Conservation (phyloP, 768 basidiomycete genomes). For the Rhizopogon roseolus region DNA sequence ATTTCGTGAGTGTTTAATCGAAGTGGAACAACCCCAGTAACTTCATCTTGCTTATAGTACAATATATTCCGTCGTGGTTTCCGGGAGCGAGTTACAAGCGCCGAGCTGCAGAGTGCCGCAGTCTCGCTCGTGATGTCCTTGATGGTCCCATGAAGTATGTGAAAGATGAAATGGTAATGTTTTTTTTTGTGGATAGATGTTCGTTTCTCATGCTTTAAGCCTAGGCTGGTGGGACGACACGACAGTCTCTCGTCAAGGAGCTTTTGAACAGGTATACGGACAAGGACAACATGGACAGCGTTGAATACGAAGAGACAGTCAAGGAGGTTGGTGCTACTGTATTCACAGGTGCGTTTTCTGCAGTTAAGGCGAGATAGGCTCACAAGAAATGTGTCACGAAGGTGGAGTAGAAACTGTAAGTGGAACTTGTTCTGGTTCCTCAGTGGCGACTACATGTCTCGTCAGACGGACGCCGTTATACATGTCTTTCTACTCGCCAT, state of each 20-base stretch:
- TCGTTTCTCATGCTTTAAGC: not conserved
- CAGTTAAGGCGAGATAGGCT: not conserved
- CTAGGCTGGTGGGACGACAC: constrained; percentile 16
- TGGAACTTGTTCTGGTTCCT: not conserved
- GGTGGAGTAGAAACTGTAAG: constrained; percentile 25
- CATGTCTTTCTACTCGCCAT: constrained; percentile 28
- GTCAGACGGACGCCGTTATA: constrained; percentile 12
- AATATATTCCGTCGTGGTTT: constrained; percentile 28
- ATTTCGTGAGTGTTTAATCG: constrained; percentile 13
- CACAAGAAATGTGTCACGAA: not conserved
- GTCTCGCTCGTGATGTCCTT: constrained; percentile 18
- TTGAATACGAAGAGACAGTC: constrained; percentile 7
- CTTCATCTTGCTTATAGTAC: constrained; percentile 1
- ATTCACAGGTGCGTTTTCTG: constrained; percentile 15
- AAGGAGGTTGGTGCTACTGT: constrained; percentile 18
- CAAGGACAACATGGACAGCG: not conserved
- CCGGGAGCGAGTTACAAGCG: constrained; percentile 26
- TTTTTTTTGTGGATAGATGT: not conserved
- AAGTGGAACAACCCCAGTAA: not conserved
- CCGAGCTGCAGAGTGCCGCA: constrained; percentile 11
- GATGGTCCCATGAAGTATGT: constrained; percentile 17
- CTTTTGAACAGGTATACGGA: constrained; percentile 6
- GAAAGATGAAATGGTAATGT: constrained; percentile 15
- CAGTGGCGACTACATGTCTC: not conserved
- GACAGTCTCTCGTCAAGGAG: constrained; percentile 16